Evolutionary conservation across 495 filamentous ascomycete species (phyloP).

Genomic region (Lophiostoma macrostomum): DNA sequence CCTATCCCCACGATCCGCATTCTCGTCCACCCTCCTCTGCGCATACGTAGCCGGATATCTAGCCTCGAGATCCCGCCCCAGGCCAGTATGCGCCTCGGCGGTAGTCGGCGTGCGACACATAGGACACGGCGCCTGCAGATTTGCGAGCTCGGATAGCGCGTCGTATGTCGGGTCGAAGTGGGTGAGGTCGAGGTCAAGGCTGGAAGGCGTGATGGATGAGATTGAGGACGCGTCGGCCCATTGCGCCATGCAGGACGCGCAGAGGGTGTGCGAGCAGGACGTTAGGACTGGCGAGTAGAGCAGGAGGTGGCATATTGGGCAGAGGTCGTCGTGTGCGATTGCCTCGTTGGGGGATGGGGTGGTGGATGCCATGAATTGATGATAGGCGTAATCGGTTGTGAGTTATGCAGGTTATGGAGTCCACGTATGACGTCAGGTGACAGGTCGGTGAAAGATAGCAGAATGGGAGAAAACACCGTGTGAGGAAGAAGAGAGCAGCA

Average conservation of each 20-base stretch:
- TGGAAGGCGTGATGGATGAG: constrained; percentile 21
- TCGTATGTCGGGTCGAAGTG: constrained; percentile 20
- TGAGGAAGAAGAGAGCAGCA: too few species aligned
- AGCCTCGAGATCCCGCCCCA: constrained; percentile 2
- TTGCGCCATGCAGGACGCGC: constrained; percentile 32
- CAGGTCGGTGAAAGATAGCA: too few species aligned
- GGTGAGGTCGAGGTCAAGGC: constrained; percentile 27
- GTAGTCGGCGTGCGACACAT: constrained; percentile 34
- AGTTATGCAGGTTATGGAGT: too few species aligned
- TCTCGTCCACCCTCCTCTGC: constrained; percentile 29
- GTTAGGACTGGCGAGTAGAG: constrained; percentile 34
- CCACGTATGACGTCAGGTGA: too few species aligned
- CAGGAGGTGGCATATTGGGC: constrained; percentile 35
- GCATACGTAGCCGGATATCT: constrained; percentile 24
- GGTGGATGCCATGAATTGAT: neutral
- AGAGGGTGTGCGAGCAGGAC: constrained; percentile 31
- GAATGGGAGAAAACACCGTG: too few species aligned
- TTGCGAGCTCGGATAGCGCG: constrained; percentile 2
- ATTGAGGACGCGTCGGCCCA: constrained; percentile 28
- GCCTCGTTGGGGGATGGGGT: neutral
- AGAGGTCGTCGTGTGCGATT: constrained; percentile 31
- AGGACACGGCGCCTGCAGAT: constrained; percentile 32
- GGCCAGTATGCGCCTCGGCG: constrained; percentile 13
- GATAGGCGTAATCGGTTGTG: neutral
- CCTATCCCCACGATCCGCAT: neutral